Conservation (phyloP, 306 rosid genomes). For the Quercus glauca region DNA sequence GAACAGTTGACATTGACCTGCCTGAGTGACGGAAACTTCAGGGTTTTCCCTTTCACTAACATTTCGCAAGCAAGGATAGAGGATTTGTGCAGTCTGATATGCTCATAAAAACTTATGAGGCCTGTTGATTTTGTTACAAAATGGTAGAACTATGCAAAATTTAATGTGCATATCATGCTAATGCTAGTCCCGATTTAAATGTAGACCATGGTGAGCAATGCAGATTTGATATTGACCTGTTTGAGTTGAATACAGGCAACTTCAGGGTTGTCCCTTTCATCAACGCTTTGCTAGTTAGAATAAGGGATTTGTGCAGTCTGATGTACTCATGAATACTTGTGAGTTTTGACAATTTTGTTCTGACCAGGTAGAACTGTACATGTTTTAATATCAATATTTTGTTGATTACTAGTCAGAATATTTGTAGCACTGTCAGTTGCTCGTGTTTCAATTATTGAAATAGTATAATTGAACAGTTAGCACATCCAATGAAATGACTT, state of each 20-base stretch:
- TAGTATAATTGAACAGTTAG: background rate
- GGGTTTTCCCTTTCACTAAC: conserved; percentile 72
- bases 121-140: conserved; percentile 1
- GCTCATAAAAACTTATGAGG: conserved; percentile 40
- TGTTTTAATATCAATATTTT: background rate
- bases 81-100: conserved; percentile 73
- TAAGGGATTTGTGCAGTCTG: conserved; percentile 19
- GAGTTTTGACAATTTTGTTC: background rate
- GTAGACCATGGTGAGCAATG: background rate
- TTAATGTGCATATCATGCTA: background rate
- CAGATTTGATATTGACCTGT: background rate
- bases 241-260: background rate
- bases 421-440: background rate
- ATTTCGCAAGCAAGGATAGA: conserved; percentile 60
- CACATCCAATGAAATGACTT: background rate
- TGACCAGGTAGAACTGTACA: background rate
- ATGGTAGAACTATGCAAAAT: background rate
- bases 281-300: background rate
- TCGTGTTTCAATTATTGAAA: background rate
- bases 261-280: background rate
- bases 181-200: background rate
- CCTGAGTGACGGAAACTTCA: conserved; percentile 64
- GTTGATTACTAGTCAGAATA: background rate
- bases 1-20: conserved; percentile 86
- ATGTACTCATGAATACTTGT: background rate